A percentile compares a stretch with the other conserved stretches of the same genome.
Conservation (phyloP, 371 early-diverging fungal species). For the Furculomyces boomerangus region DNA sequence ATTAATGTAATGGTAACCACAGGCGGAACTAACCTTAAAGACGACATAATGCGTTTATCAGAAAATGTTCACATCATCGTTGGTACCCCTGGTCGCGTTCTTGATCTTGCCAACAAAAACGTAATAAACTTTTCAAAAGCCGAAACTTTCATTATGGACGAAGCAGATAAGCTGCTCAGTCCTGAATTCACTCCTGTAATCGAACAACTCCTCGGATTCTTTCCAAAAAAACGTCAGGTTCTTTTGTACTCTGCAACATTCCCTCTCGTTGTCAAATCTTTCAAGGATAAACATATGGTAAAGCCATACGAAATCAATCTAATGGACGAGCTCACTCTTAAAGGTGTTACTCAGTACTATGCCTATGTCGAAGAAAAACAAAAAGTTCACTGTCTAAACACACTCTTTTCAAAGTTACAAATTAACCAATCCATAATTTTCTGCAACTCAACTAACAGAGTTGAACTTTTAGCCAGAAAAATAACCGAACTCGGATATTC, state of each 20-base stretch:
- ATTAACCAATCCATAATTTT: slow-evolving; percentile 99
- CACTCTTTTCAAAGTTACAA: slow-evolving; percentile 93
- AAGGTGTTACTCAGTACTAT: slow-evolving; percentile 97
- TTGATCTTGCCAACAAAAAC: slow-evolving; percentile 82
- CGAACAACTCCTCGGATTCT: slow-evolving; percentile 71
- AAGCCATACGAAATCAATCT: slow-evolving; percentile 96
- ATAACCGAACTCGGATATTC: slow-evolving; percentile 97
- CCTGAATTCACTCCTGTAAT: slow-evolving; percentile 94
- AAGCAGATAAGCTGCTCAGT: slow-evolving; percentile 94
- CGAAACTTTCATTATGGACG: slow-evolving; percentile 91
- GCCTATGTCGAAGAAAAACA: slow-evolving; percentile 95
- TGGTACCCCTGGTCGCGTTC: slow-evolving; percentile 94
- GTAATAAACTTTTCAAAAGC: slow-evolving; percentile 76
- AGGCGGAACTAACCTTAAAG: slow-evolving; percentile 94
- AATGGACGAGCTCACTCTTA: slow-evolving; percentile 96
- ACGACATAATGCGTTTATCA: slow-evolving; percentile 88
- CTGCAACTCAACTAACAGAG: slow-evolving; percentile 95
- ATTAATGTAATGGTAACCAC: slow-evolving; percentile 93
- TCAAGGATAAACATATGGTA: slow-evolving; percentile 83
- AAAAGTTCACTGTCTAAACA: slow-evolving; percentile 95
- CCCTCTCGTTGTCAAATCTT: slow-evolving; percentile 86
- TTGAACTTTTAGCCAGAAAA: slow-evolving; percentile 92
- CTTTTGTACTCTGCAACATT: slow-evolving; percentile 97
- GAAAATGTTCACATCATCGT: slow-evolving; percentile 90
- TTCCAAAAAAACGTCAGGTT: slow-evolving; percentile 79